Percentiles rank a stretch among this genome's conserved stretches.
These are phyloP conservation scores for Nigrospora sphaerica DNA, from an alignment of 2,329 filamentous ascomycete species.

Conservation along the genomic window DNA sequence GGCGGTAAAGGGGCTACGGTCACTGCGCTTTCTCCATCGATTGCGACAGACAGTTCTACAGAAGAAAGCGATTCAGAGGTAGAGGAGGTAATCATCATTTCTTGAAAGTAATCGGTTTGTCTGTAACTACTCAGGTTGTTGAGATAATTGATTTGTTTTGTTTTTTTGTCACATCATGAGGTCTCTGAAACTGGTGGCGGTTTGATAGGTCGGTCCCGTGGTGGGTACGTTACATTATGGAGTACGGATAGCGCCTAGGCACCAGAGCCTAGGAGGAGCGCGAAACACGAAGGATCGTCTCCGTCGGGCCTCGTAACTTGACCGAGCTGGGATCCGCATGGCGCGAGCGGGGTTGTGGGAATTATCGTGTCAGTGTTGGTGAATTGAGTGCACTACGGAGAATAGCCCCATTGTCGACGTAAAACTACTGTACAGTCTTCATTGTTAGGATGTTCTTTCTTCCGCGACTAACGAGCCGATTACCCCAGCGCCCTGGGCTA, in stretches of 20 bases:
- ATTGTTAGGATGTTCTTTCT: not conserved
- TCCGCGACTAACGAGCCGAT: not conserved
- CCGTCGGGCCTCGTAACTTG: not conserved
- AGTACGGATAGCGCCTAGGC: not conserved
- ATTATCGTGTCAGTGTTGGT: not conserved
- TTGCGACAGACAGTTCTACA: too few relatives aligned
- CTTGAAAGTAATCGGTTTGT: too few relatives aligned
- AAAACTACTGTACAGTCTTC: not conserved
- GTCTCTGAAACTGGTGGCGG: too few relatives aligned
- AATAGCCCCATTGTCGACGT: not conserved
- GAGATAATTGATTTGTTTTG: too few relatives aligned
- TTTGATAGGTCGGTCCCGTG: too few relatives aligned
- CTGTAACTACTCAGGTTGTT: too few relatives aligned
- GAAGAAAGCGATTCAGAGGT: too few relatives aligned
- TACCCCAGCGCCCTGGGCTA: not conserved
- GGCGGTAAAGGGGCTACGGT: too few relatives aligned
- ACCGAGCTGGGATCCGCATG: not conserved
- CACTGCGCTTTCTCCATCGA: too few relatives aligned
- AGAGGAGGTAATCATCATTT: too few relatives aligned
- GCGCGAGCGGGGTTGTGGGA: not conserved
- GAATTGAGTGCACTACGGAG: not conserved
- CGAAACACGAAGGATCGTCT: not conserved
- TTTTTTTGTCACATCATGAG: too few relatives aligned
- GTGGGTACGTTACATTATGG: too few relatives aligned
- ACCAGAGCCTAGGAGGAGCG: not conserved